A percentile compares a stretch with the other conserved stretches of the same genome.
phyloP scores from a whole-genome alignment of 768 basidiomycete genomes.

The Amanita brunnescens region DNA sequence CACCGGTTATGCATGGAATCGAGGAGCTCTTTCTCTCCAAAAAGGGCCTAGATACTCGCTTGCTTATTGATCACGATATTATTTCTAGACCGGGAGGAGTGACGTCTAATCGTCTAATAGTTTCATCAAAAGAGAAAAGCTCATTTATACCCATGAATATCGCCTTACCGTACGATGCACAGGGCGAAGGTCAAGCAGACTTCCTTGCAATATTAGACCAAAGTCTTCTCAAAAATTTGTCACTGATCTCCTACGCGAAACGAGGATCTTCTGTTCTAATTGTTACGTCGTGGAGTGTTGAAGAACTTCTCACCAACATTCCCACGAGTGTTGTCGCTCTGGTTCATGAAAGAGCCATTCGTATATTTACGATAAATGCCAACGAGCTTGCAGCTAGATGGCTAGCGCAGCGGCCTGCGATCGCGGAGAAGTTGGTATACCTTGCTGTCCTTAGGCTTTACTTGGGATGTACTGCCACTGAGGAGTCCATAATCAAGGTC shows the following conservation, averaged over 20 bases:
- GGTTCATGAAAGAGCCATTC: slow-evolving; percentile 44
- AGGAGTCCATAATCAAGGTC: slow-evolving; percentile 43
- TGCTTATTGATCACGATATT: slow-evolving; percentile 63
- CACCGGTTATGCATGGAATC: slow-evolving; percentile 47
- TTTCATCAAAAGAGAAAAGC: slow-evolving; percentile 37
- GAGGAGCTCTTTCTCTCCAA: slow-evolving; percentile 49
- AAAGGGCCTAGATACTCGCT: slow-evolving; percentile 45
- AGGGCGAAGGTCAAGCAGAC: slow-evolving; percentile 44
- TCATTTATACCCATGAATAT: slow-evolving; percentile 45
- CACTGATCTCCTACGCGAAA: slow-evolving; percentile 59
- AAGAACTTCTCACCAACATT: slow-evolving; percentile 67
- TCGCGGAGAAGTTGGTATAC: slow-evolving; percentile 46
- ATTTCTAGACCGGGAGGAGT: slow-evolving; percentile 70
- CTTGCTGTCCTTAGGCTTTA: slow-evolving; percentile 83
- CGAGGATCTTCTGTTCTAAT: slow-evolving; percentile 64
- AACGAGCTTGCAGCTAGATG: slow-evolving; percentile 40
- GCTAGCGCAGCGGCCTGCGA: slow-evolving; percentile 27
- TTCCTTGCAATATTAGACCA: slow-evolving; percentile 73
- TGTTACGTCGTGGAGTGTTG: slow-evolving; percentile 62
- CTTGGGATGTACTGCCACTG: slow-evolving; percentile 53
- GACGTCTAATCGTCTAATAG: slow-evolving; percentile 57
- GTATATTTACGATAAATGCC: slow-evolving; percentile 52
- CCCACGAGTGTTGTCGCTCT: slow-evolving; percentile 37
- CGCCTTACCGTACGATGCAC: slow-evolving; percentile 45
- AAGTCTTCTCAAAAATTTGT: slow-evolving; percentile 69